Conservation (phyloP, 2,329 filamentous ascomycete species). For the Pyrenochaeta sp. region DNA sequence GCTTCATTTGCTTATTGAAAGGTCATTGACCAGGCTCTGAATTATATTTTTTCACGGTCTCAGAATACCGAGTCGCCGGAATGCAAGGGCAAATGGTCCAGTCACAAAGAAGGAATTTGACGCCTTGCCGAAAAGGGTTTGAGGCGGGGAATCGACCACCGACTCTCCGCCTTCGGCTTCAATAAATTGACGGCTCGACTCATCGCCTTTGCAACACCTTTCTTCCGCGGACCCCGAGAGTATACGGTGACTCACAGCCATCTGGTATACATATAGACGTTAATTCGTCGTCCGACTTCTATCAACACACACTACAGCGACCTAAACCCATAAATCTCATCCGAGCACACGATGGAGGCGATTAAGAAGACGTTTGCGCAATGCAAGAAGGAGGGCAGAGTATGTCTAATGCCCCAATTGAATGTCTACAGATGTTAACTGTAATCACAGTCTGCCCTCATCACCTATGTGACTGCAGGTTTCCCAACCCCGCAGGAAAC, state of each 20-base stretch:
- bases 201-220: slow-evolving; percentile 16
- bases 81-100: too few relatives aligned
- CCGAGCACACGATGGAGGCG: slow-evolving; percentile 49
- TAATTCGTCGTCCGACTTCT: neutral
- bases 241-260: slow-evolving; percentile 21
- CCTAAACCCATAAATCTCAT: neutral
- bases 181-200: slow-evolving; percentile 30
- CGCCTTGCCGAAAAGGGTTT: slow-evolving; percentile 4
- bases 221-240: slow-evolving; percentile 8
- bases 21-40: too few relatives aligned
- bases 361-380: slow-evolving; percentile 60
- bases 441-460: slow-evolving; percentile 73
- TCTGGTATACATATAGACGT: slow-evolving; percentile 12
- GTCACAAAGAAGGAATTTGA: neutral
- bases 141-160: slow-evolving; percentile 15
- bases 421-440: slow-evolving; percentile 16
- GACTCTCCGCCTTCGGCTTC: slow-evolving; percentile 27
- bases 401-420: slow-evolving; percentile 21
- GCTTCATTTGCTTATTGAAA: too few relatives aligned
- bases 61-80: too few relatives aligned
- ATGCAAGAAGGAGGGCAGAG: slow-evolving; percentile 59
- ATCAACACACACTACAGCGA: slow-evolving; percentile 1
- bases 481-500: slow-evolving; percentile 85
- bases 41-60: too few relatives aligned
- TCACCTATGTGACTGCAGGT: slow-evolving; percentile 96